Base-by-base conservation (phyloP, 768 basidiomycete species). In the Tylopilus intermedius region DNA sequence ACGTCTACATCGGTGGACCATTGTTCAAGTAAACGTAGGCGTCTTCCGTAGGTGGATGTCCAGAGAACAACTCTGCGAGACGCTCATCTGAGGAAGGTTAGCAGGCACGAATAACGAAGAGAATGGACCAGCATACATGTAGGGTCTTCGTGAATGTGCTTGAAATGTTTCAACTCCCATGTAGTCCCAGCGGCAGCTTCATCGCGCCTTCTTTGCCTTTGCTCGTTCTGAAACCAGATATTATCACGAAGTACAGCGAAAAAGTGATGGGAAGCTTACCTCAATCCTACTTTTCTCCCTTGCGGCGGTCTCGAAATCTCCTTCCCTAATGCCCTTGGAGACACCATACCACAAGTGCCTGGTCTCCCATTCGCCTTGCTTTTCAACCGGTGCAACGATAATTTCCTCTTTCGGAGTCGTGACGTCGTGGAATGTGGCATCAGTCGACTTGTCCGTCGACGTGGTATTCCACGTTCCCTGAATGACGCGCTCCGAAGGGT, bases 301-400 rank as follows among this genome's bases (percentile, higher is more conserved):
- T 54, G 86, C 86, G 4, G 95, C 95, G n/a, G 76, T 71, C 47
- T 99, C 95, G 65, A 93, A 98, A 64, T 97, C 91, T 13, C 90
- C 89, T 53, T 86, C 87, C 50, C 87, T 73, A 54, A 98, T 98
- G 13, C 95, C 95, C 66, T 88, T 88, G 21, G 94, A 86, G 22
- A 97, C 95, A 44, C 79, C 75, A 56, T 74, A 69, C 95, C 95
- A 98, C 54, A 96, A 73, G 61, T 77, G 77, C 60, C 95, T 76
- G 53, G 86, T 93, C 76, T 99, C 95, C 75, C 82, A 93, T 61
- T 87, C 84, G n/a, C 78, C 79, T 72, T 88, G 84, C 53, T 77
- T 74, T 51, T 80, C 79, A 5, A 86, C 65, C 1, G 80, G 72
- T n/a, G 71, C 66, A 15, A 88, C 83, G 0, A 68, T 78, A 2